Evolutionary conservation across 2,329 filamentous ascomycete species (phyloP).

Genomic region (Aspergillus novoparasiticus): DNA sequence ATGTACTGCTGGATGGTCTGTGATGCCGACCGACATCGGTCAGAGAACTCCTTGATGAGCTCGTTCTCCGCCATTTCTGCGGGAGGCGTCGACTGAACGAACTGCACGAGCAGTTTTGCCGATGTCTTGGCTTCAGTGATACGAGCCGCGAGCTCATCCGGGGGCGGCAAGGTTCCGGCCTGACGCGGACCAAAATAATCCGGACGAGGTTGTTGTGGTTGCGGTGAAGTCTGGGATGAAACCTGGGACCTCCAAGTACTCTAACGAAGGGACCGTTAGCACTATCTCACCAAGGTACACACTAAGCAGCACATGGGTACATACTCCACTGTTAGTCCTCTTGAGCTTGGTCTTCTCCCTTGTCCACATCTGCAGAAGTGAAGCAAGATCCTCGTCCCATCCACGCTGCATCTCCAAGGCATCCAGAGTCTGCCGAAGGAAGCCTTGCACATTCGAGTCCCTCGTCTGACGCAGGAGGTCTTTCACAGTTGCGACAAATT

Average conservation of each 20-base stretch:
- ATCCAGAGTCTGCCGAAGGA: constrained; percentile 84
- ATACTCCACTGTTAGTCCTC: constrained; percentile 32
- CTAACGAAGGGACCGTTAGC: constrained; percentile 11
- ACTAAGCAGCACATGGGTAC: not conserved
- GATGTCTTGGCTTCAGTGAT: constrained; percentile 90
- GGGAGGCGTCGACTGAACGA: constrained; percentile 81
- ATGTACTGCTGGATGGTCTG: constrained; percentile 86
- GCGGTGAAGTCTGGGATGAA: constrained; percentile 23
- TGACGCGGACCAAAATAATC: constrained; percentile 42
- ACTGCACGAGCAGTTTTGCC: constrained; percentile 87
- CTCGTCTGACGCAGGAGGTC: constrained; percentile 70
- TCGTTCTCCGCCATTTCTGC: constrained; percentile 78
- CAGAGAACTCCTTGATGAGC: constrained; percentile 88
- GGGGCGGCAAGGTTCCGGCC: constrained; percentile 59
- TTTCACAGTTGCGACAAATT: constrained; percentile 77
- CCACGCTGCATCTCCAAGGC: constrained; percentile 71
- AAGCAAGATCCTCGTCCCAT: constrained; percentile 71
- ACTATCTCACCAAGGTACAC: not conserved
- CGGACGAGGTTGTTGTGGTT: constrained; percentile 26
- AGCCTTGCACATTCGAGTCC: constrained; percentile 78
- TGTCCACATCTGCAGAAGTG: constrained; percentile 82
- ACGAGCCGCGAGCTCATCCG: constrained; percentile 76
- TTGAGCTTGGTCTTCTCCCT: constrained; percentile 75
- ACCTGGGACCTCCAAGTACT: constrained; percentile 7
- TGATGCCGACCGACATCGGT: constrained; percentile 79